A percentile compares a stretch with the other conserved stretches of the same genome.
phyloP scores from a whole-genome alignment of 257 asterid species.

The Lantana camara region DNA sequence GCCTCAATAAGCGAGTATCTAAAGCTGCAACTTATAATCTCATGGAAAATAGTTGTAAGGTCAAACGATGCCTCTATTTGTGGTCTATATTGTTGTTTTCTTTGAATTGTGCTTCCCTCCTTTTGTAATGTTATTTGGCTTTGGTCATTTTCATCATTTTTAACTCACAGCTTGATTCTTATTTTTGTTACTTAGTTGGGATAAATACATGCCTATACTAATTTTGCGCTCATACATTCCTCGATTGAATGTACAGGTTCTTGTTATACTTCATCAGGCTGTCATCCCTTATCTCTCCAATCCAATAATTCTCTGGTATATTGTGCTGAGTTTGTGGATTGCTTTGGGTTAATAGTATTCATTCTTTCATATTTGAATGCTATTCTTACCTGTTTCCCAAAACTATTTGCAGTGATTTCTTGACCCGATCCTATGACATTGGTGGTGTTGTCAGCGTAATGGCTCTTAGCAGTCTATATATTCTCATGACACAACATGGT shows the following conservation, averaged over 20 bases:
- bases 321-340: slow-evolving; percentile 22
- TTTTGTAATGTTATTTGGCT: background rate
- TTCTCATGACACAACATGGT: slow-evolving; percentile 94
- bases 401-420: slow-evolving; percentile 77
- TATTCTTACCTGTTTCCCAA: slow-evolving; percentile 14
- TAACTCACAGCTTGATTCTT: background rate
- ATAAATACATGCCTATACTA: background rate
- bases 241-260: slow-evolving; percentile 58
- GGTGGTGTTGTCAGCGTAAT: slow-evolving; percentile 97
- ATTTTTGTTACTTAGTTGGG: slow-evolving; percentile 9
- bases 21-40: background rate
- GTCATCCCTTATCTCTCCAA: slow-evolving; percentile 84
- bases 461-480: slow-evolving; percentile 89
- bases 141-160: background rate
- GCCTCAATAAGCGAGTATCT: background rate
- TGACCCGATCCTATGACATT: slow-evolving; percentile 87
- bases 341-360: slow-evolving; percentile 14
- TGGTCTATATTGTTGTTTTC: slow-evolving; percentile 11
- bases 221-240: slow-evolving; percentile 15
- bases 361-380: slow-evolving; percentile 10
- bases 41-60: background rate
- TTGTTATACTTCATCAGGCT: slow-evolving; percentile 67
- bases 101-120: background rate
- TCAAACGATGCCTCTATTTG: slow-evolving; percentile 1
- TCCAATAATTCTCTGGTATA: slow-evolving; percentile 85